Evolutionary conservation across 441 rosid species (phyloP), one percentile per base, ranked within the genome.

Genomic region (Mallotus japonicus): DNA sequence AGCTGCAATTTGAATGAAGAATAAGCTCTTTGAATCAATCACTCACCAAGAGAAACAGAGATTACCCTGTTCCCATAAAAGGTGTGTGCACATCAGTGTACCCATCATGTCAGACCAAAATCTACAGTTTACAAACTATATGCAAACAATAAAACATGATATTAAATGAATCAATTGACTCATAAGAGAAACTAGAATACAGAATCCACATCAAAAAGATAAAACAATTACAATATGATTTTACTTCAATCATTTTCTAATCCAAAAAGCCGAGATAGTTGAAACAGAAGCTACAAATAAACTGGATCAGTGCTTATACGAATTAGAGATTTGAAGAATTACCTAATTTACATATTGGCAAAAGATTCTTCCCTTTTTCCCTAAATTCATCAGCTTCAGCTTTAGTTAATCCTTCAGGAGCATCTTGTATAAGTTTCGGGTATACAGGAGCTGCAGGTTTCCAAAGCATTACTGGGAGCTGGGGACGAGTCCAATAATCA

Each of bases 401-500:
- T 80, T 85, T 81, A 13, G 95, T 87, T 82, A 94, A 82, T 61
- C 96, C 97, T 81, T 88, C 90, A 32, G 96, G 97, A 79, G 90
- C 83, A 75, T 92, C 93, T 79, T 90, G 96, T 70, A 94, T 92
- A 49, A 94, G 97, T 79, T 92, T 92, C 8, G 96, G 96, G 79
- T 92, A 94, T 68, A 94, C 96, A 13, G 98, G 97, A 84, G 98
- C 82, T 74, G 98, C 97, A 58, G 98, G 97, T 76, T 92, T 92
- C 98, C 97, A 94, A 40, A 92, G 83, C 98, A 92, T 94, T 79
- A 92, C 71, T 0, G 97, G 98, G 62, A 86, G 88, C 73, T 82
- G 87, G 0, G 93, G 95, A 79, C 95, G 96, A 77, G 89, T 83
- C 13, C 86, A 83, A 80, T 88, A 83, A 49, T 90, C 84, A 71